These are phyloP conservation scores for Globisporangium cylindrosporum DNA, from an alignment of 352 stramenopile species.

Conservation along the genomic window DNA sequence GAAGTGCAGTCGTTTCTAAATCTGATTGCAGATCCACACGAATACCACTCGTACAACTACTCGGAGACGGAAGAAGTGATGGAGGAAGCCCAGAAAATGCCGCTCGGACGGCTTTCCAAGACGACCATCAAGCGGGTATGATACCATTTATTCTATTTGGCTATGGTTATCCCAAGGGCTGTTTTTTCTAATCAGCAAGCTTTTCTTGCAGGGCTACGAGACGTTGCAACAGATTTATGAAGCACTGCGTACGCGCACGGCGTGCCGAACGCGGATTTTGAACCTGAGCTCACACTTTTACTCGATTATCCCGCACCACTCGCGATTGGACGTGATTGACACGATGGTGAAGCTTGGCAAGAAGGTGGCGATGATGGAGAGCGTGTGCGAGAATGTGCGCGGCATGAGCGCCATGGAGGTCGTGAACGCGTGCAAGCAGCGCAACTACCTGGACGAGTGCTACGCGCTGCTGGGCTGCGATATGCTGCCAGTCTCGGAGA, in stretches of 20 bases:
- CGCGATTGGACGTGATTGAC: conserved; percentile 52
- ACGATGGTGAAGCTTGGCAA: conserved; percentile 66
- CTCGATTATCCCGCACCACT: conserved; percentile 59
- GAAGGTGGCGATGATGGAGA: conserved; percentile 56
- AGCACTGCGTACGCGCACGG: conserved; percentile 37
- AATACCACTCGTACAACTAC: conserved; percentile 36
- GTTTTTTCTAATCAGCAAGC: not conserved
- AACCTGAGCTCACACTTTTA: conserved; percentile 67
- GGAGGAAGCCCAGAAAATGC: conserved; percentile 43
- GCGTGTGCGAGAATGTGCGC: conserved; percentile 41
- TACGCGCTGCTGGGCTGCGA: conserved; percentile 52
- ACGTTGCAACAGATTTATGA: conserved; percentile 61
- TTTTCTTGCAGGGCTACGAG: conserved; percentile 46
- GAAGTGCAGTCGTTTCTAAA: conserved; percentile 48
- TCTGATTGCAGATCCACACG: conserved; percentile 26
- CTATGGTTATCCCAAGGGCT: not conserved
- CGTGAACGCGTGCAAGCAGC: conserved; percentile 32
- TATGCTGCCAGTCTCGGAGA: conserved; percentile 39
- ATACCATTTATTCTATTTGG: not conserved
- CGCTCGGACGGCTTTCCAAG: conserved; percentile 50
- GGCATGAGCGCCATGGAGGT: conserved; percentile 38
- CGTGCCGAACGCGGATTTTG: conserved; percentile 34
- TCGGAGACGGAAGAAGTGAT: conserved; percentile 35
- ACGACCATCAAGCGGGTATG: conserved; percentile 59
- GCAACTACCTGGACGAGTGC: conserved; percentile 64